Conservation (phyloP, 805 yeast species). For the Brettanomyces nanus region DNA sequence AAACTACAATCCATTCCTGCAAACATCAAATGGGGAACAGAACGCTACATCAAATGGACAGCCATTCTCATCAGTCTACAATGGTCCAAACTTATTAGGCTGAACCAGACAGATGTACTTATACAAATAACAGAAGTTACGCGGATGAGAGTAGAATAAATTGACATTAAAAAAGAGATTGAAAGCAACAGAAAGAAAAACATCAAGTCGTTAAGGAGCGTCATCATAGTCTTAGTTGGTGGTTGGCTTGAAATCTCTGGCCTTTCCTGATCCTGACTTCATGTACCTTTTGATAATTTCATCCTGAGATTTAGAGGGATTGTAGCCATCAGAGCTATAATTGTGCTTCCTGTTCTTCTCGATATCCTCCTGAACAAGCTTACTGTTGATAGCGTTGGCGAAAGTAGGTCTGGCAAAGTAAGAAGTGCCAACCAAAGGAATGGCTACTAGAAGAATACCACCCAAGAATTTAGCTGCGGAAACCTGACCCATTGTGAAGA, state of each 20-base stretch:
- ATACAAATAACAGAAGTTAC: too few relatives aligned
- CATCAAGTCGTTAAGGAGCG: not conserved
- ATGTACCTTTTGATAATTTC: slow-evolving; percentile 19
- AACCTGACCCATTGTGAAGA: slow-evolving; percentile 19
- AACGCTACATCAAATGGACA: too few relatives aligned
- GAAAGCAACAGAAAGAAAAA: not conserved
- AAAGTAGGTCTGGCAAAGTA: slow-evolving; percentile 26
- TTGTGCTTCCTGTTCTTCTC: slow-evolving; percentile 20
- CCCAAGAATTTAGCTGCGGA: slow-evolving; percentile 21
- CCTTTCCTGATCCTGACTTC: slow-evolving; percentile 21
- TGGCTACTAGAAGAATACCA: slow-evolving; percentile 23
- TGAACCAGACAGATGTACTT: too few relatives aligned
- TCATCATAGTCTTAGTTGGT: not conserved
- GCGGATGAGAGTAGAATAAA: not conserved
- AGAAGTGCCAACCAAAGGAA: slow-evolving; percentile 21
- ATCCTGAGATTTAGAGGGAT: slow-evolving; percentile 17
- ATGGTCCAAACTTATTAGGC: slow-evolving; percentile 3
- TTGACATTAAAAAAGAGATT: not conserved
- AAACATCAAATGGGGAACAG: not conserved
- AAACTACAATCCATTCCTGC: slow-evolving; percentile 1
- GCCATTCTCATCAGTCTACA: slow-evolving; percentile 2
- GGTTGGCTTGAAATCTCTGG: slow-evolving; percentile 17
- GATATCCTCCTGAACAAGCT: slow-evolving; percentile 25
- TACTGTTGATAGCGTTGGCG: slow-evolving; percentile 27
- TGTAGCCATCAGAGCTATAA: slow-evolving; percentile 20